These are phyloP conservation scores for Claviceps arundinis DNA, from an alignment of 2,329 filamentous ascomycete genomes.

Conservation along the genomic window DNA sequence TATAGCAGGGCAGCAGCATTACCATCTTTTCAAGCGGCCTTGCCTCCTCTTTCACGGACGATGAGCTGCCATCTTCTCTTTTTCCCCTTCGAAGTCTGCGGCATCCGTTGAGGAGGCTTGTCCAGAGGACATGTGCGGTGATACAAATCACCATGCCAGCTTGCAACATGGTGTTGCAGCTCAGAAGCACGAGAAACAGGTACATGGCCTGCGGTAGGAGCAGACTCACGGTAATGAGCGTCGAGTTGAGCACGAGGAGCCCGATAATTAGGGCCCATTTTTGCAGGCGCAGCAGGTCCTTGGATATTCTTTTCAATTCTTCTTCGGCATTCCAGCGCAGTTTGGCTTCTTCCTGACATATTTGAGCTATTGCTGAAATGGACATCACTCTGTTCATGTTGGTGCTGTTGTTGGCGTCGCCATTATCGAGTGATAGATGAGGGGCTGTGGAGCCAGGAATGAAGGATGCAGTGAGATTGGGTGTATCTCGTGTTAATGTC, in stretches of 20 bases:
- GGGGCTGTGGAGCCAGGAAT: constrained; percentile 16
- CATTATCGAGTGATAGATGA: constrained; percentile 8
- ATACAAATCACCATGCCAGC: constrained; percentile 28
- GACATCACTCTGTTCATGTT: no score
- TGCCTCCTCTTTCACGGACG: not conserved
- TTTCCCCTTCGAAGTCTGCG: constrained; percentile 6
- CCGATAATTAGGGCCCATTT: constrained; percentile 26
- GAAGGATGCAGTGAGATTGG: constrained; percentile 11
- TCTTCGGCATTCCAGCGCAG: constrained; percentile 26
- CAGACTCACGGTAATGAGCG: constrained; percentile 23
- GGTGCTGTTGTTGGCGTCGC: constrained; percentile 10
- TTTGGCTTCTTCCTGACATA: constrained; percentile 26
- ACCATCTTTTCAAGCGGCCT: constrained; percentile 27
- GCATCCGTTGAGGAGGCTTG: constrained; percentile 17
- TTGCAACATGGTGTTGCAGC: constrained; percentile 31
- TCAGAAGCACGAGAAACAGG: constrained; percentile 31
- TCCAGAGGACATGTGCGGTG: constrained; percentile 18
- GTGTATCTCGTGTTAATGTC: constrained; percentile 18
- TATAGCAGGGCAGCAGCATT: constrained; percentile 34
- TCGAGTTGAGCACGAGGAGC: constrained; percentile 20
- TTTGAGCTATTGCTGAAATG: constrained; percentile 22
- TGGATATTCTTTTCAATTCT: constrained; percentile 26
- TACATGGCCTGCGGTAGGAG: constrained; percentile 28
- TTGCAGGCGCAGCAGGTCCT: constrained; percentile 22
- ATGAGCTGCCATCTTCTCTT: constrained; percentile 14